phyloP scores from a whole-genome alignment of 2,329 filamentous ascomycete species.

The Neofusicoccum sp. region DNA sequence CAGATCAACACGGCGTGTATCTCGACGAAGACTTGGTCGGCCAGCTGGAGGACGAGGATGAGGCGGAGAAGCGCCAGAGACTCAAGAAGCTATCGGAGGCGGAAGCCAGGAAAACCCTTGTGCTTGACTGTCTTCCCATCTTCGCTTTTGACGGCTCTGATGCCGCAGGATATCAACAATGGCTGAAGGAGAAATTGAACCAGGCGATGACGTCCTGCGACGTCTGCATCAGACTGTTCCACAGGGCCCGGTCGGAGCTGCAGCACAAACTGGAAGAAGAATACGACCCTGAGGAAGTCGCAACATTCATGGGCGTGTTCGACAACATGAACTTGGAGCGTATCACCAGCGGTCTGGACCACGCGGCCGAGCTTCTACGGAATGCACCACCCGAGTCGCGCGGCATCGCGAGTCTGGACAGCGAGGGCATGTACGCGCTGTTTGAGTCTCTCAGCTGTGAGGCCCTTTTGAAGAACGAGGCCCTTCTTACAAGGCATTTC shows the following conservation, averaged over 20 bases:
- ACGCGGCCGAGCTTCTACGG: slow-evolving; percentile 40
- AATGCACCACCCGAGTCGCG: slow-evolving; percentile 51
- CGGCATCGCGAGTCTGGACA: slow-evolving; percentile 50
- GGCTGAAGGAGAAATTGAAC: slow-evolving; percentile 40
- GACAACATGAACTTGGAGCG: slow-evolving; percentile 47
- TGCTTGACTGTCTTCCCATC: slow-evolving; percentile 45
- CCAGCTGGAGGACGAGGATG: slow-evolving; percentile 29
- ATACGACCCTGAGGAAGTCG: slow-evolving; percentile 46
- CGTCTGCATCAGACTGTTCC: slow-evolving; percentile 50
- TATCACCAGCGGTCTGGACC: slow-evolving; percentile 44
- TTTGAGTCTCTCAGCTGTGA: slow-evolving; percentile 88
- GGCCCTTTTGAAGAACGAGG: slow-evolving; percentile 64
- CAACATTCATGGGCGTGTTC: slow-evolving; percentile 43
- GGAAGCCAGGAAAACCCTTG: slow-evolving; percentile 39
- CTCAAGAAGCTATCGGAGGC: slow-evolving; percentile 37
- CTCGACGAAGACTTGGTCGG: slow-evolving; percentile 46
- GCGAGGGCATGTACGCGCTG: slow-evolving; percentile 70
- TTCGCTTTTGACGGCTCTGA: slow-evolving; percentile 49
- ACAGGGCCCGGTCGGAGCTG: slow-evolving; percentile 44
- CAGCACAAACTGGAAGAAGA: slow-evolving; percentile 40
- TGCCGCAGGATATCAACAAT: slow-evolving; percentile 43
- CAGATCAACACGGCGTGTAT: slow-evolving; percentile 36
- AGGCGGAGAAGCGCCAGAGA: slow-evolving; percentile 28
- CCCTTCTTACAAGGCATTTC: slow-evolving; percentile 60
- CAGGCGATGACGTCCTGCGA: slow-evolving; percentile 47